Evolutionary conservation across 163 green algal species (phyloP).

Genomic region (Prototheca cutis): DNA sequence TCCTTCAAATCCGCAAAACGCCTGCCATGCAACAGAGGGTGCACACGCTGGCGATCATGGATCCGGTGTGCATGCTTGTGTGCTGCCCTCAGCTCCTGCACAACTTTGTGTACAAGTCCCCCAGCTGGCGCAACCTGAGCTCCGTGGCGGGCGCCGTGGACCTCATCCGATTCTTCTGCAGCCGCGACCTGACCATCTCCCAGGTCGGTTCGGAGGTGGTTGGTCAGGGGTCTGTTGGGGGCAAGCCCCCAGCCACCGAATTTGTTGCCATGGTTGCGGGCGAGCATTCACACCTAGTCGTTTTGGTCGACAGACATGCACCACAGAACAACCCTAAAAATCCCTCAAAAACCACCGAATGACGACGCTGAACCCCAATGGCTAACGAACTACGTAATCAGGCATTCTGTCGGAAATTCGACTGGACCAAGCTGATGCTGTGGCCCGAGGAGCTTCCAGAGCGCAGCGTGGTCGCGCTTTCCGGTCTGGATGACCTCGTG

Average conservation of each 20-base stretch:
- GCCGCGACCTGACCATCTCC: slow-evolving; percentile 37
- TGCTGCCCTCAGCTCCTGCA: slow-evolving; percentile 44
- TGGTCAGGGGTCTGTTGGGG: not conserved
- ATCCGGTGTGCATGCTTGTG: slow-evolving; percentile 44
- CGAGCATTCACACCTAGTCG: too few relatives aligned
- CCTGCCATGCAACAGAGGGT: too few relatives aligned
- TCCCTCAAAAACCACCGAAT: too few relatives aligned
- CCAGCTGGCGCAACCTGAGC: slow-evolving; percentile 3
- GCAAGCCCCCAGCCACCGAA: too few relatives aligned
- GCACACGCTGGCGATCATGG: slow-evolving; percentile 30
- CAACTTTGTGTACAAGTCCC: slow-evolving; percentile 42
- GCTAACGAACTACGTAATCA: too few relatives aligned
- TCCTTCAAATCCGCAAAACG: too few relatives aligned
- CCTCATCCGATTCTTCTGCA: slow-evolving; percentile 30
- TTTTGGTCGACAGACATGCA: too few relatives aligned
- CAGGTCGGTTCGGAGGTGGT: slow-evolving; percentile 11
- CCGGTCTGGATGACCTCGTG: slow-evolving; percentile 45
- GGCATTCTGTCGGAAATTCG: slow-evolving; percentile 48
- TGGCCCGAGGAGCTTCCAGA: slow-evolving; percentile 46
- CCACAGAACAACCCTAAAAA: too few relatives aligned
- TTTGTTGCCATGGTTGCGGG: too few relatives aligned
- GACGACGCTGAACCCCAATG: too few relatives aligned
- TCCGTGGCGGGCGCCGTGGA: slow-evolving; percentile 14
- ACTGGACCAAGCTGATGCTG: slow-evolving; percentile 39
- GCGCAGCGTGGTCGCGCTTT: slow-evolving; percentile 29